These are phyloP conservation scores for Phoma sp. DNA, from an alignment of 2,329 filamentous ascomycete genomes.

Conservation along the genomic window DNA sequence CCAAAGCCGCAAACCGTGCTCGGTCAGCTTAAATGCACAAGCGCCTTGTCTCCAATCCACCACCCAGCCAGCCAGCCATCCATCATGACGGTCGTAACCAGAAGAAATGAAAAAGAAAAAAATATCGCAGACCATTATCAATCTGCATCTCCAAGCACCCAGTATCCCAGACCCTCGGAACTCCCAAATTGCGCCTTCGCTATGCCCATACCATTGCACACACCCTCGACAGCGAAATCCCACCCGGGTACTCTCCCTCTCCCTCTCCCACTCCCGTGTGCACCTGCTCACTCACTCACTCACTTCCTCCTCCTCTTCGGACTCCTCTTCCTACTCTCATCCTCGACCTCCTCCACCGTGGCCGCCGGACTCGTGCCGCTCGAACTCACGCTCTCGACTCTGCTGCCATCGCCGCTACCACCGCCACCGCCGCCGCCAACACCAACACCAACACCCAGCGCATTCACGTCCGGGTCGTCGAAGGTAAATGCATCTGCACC, in stretches of 20 bases:
- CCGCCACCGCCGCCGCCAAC: too few relatives aligned
- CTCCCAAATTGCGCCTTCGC: background rate
- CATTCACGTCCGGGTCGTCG: slow-evolving; percentile 10
- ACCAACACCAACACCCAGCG: slow-evolving; percentile 5
- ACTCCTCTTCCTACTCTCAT: slow-evolving; percentile 35
- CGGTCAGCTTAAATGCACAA: too few relatives aligned
- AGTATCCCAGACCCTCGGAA: background rate
- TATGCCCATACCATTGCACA: background rate
- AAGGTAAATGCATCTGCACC: slow-evolving; percentile 17
- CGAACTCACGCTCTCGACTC: slow-evolving; percentile 52
- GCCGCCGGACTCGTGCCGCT: slow-evolving; percentile 47
- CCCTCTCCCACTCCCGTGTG: too few relatives aligned
- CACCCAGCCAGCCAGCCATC: too few relatives aligned
- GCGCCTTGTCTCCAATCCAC: too few relatives aligned
- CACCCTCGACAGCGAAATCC: too few relatives aligned
- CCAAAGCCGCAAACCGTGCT: too few relatives aligned
- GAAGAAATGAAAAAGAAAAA: too few relatives aligned
- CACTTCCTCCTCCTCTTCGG: slow-evolving; percentile 41
- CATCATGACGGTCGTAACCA: too few relatives aligned
- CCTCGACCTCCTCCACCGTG: slow-evolving; percentile 46
- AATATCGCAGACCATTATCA: too few relatives aligned
- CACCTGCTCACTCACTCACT: background rate
- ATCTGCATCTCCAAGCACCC: too few relatives aligned
- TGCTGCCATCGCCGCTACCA: background rate
- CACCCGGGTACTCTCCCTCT: background rate